A percentile compares a stretch with the other conserved stretches of the same genome.
These are phyloP conservation scores for Entophlyctis luteolus DNA, from an alignment of 192 early-diverging fungal genomes.

Conservation along the genomic window DNA sequence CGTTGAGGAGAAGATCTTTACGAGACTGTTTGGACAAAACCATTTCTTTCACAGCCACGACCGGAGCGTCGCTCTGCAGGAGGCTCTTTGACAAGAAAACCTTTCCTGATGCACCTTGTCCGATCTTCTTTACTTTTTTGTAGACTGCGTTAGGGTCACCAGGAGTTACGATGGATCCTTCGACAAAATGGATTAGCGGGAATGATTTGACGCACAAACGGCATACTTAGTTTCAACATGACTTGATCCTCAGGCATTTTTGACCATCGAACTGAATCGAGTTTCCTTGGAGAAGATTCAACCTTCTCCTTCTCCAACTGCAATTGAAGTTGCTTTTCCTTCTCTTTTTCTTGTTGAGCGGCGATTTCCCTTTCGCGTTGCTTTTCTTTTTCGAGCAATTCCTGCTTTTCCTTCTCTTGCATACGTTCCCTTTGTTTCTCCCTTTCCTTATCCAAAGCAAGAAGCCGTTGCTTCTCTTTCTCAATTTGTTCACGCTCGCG, in stretches of 20 bases:
- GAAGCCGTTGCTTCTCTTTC: neutral
- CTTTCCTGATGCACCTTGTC: slow-evolving; percentile 63
- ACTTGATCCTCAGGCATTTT: slow-evolving; percentile 86
- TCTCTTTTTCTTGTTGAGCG: neutral
- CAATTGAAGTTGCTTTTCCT: neutral
- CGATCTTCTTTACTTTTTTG: slow-evolving; percentile 88
- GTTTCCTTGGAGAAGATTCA: too few relatives aligned
- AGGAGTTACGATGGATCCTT: slow-evolving; percentile 73
- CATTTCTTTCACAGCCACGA: slow-evolving; percentile 94
- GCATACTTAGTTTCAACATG: slow-evolving; percentile 77
- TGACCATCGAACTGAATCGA: slow-evolving; percentile 35
- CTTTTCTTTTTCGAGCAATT: neutral
- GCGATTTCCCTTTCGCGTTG: neutral
- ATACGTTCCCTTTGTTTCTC: neutral
- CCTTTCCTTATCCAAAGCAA: too few relatives aligned
- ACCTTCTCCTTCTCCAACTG: neutral
- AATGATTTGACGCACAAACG: neutral
- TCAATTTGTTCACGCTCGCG: neutral
- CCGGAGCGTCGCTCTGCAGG: neutral
- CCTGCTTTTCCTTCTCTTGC: neutral
- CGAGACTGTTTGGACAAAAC: slow-evolving; percentile 79
- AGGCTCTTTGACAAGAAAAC: neutral
- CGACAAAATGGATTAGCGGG: neutral
- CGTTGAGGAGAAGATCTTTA: slow-evolving; percentile 88
- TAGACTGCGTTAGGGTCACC: slow-evolving; percentile 88